phyloP scores from a whole-genome alignment of 306 rosid genomes.

The Carpinus viminea region DNA sequence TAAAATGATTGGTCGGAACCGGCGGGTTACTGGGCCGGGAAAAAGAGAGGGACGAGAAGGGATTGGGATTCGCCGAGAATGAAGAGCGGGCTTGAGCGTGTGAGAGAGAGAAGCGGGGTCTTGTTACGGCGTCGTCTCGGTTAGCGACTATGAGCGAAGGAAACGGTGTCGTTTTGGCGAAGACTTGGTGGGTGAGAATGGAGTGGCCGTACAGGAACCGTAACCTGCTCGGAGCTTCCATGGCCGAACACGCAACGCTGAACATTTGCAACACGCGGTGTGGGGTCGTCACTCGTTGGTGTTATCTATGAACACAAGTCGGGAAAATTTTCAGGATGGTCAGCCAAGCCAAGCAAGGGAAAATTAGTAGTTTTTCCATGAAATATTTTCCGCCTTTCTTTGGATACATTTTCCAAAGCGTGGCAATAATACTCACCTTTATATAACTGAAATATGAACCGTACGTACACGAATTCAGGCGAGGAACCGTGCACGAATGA shows the following conservation, averaged over 20 bases:
- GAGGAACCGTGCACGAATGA: not conserved
- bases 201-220: constrained; percentile 35
- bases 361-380: too few species aligned
- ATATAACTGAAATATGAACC: too few species aligned
- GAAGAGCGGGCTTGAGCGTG: constrained; percentile 33
- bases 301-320: too few species aligned
- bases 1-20: constrained; percentile 14
- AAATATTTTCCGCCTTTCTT: too few species aligned
- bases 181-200: constrained; percentile 43
- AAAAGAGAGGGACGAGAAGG: constrained; percentile 44
- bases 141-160: not conserved
- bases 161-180: constrained; percentile 33
- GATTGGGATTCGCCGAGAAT: constrained; percentile 28
- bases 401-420: too few species aligned
- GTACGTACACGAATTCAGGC: too few species aligned
- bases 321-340: too few species aligned
- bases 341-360: too few species aligned
- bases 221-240: constrained; percentile 55
- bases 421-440: too few species aligned
- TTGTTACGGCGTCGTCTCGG: not conserved
- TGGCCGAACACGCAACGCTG: constrained; percentile 20
- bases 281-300: too few species aligned
- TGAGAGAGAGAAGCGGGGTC: constrained; percentile 28
- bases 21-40: constrained; percentile 30
- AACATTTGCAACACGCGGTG: not conserved